Base-by-base conservation (phyloP, 768 basidiomycete genomes). In the Kwoniella bestiolae region DNA sequence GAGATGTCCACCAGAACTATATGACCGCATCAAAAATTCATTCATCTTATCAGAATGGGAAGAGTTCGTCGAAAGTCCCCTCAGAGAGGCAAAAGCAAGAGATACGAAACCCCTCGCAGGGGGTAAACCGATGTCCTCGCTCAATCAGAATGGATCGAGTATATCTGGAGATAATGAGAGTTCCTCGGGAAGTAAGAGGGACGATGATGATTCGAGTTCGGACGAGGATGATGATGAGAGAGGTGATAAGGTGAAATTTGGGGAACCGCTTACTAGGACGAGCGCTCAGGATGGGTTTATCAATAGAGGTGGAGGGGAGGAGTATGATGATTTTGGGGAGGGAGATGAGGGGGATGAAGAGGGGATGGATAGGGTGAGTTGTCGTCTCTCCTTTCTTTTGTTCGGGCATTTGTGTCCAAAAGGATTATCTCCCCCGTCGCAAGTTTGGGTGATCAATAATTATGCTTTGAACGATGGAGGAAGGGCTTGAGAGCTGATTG, bases 21-120 rank as follows among this genome's bases (percentile, higher is more conserved):
- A 87, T 26, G 83, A 84, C 1, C 82, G 84, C 62, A 86, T 96
- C 65, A 84, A 86, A 49, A 83, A 84, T 52, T 88, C 86, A 66
- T 89, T 90, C 31, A 91, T 91, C 3, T 87, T 89, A 52, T 84
- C 86, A 2, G 87, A 88, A 50, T 99, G 96, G 96, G 89, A 92
- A 61, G 86, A 89, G 38, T 99, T 93, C 70, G 92, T 97, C 44
- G 87, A 85, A 2, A 91, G 91, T 5, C 83, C 91, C 35, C 92
- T 94, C 72, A 85, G 86, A 38, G 93, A 96, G 79, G 91, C 92
- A 9, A 92, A 92, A 83, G 86, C 86, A 68, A 87, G 88, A 44
- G 94, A 97, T 75, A 86, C 84, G 14, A 86, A 86, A 68, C 84
- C 90, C 8, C 85, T 98, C 16, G 94, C 93, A 3, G 95, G 94